Conservation (phyloP, 352 stramenopile species). For the Elongisporangium senticosum region DNA sequence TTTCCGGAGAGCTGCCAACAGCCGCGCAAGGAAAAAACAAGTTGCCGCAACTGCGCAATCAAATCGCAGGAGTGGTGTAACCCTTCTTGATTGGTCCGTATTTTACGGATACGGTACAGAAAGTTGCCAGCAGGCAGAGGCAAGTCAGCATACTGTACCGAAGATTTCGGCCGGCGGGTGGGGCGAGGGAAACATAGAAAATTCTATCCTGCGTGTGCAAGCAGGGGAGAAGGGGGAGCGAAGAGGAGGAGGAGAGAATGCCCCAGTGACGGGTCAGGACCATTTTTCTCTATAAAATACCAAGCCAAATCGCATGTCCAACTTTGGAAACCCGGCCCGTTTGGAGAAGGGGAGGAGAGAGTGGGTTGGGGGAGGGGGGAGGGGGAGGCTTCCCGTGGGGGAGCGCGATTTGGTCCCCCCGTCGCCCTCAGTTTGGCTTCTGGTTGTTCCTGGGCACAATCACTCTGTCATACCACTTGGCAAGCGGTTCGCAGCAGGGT, state of each 20-base stretch:
- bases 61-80: not conserved
- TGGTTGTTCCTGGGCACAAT: constrained; percentile 20
- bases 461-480: not conserved
- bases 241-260: constrained; percentile 1
- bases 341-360: constrained; percentile 2
- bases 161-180: not conserved
- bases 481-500: constrained; percentile 2
- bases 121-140: not conserved
- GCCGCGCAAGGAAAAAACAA: constrained; percentile 1
- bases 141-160: not conserved
- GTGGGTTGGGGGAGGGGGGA: not conserved
- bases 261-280: not conserved
- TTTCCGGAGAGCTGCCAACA: not conserved
- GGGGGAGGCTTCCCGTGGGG: not conserved
- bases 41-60: not conserved
- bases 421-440: constrained; percentile 25
- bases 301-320: not conserved
- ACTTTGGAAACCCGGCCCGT: not conserved
- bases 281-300: not conserved
- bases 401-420: constrained; percentile 1
- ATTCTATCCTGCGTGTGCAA: constrained; percentile 1
- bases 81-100: not conserved
- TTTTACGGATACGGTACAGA: not conserved
- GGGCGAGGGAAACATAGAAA: constrained; percentile 6
- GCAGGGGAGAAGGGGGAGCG: constrained; percentile 1